These are phyloP conservation scores for Onygenales sp. DNA, from an alignment of 2,329 filamentous ascomycete genomes.

Conservation along the genomic window DNA sequence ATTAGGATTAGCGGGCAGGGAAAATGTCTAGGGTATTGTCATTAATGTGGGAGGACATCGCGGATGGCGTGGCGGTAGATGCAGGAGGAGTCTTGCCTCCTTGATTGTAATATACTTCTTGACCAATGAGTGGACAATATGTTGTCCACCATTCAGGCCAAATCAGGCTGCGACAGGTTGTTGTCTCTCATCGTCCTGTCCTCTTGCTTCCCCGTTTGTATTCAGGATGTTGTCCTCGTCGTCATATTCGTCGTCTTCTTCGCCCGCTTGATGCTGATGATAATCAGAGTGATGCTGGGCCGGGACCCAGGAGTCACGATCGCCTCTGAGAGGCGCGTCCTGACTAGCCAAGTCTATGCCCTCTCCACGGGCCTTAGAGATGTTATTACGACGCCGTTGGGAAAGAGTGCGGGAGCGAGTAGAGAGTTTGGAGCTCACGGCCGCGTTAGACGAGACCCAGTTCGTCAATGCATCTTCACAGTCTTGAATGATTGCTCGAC, in stretches of 20 bases:
- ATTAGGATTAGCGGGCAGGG: not conserved
- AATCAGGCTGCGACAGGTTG: not conserved
- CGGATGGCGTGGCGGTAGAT: too few relatives aligned
- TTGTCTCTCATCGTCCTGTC: not conserved
- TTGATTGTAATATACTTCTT: too few relatives aligned
- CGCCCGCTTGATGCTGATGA: conserved; percentile 21
- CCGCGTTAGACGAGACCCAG: conserved; percentile 87
- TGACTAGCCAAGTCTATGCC: conserved; percentile 76
- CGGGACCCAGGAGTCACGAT: conserved; percentile 72
- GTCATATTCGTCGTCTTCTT: conserved; percentile 34
- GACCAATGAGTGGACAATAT: too few relatives aligned
- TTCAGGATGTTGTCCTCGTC: conserved; percentile 12
- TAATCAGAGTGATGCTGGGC: conserved; percentile 50
- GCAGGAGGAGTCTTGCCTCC: too few relatives aligned
- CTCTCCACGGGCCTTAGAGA: conserved; percentile 55
- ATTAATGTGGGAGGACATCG: not conserved
- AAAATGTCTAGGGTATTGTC: not conserved
- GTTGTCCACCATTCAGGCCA: too few relatives aligned
- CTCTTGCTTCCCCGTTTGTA: not conserved
- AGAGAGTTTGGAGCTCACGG: conserved; percentile 78
- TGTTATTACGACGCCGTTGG: conserved; percentile 68
- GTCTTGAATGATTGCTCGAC: conserved; percentile 97
- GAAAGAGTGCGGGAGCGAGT: conserved; percentile 80
- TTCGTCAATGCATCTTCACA: conserved; percentile 96
- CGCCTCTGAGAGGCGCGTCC: conserved; percentile 67